Conservation (phyloP, 202 grass and related monocot genomes). For the Dendrocalamus latiflorus region DNA sequence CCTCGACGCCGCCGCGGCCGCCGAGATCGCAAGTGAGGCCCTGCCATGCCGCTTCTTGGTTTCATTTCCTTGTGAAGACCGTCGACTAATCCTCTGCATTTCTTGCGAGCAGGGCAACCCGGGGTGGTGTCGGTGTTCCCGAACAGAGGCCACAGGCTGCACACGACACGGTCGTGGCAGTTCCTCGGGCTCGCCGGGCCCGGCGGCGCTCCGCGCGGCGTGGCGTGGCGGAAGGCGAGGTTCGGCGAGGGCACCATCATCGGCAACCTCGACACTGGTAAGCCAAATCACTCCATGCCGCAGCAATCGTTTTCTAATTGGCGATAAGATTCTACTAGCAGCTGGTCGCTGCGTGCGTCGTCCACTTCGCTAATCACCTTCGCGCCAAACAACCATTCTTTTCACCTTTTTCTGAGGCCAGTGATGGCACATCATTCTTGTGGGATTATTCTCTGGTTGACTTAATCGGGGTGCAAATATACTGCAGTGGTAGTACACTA, state of each 20-base stretch:
- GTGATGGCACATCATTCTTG: not conserved
- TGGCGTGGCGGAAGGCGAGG: slow-evolving; percentile 53
- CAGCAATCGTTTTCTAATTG: not conserved
- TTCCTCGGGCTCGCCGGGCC: slow-evolving; percentile 65
- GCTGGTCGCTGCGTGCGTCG: not conserved
- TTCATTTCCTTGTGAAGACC: not conserved
- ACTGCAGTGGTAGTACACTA: not conserved
- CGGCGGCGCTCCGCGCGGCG: slow-evolving; percentile 26
- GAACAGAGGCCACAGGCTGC: slow-evolving; percentile 54
- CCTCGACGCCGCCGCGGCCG: slow-evolving; percentile 50
- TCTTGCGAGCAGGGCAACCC: slow-evolving; percentile 32
- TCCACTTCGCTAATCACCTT: not conserved
- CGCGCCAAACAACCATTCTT: not conserved
- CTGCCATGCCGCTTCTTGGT: not conserved
- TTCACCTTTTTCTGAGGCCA: not conserved
- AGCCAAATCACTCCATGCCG: not conserved
- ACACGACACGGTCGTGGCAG: slow-evolving; percentile 90
- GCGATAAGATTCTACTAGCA: not conserved
- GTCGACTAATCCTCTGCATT: not conserved
- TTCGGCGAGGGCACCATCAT: slow-evolving; percentile 85
- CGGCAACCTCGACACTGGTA: slow-evolving; percentile 87
- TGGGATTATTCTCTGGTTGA: not conserved
- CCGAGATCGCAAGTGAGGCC: slow-evolving; percentile 49
- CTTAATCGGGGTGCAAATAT: not conserved
- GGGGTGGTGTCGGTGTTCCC: slow-evolving; percentile 79